Percentiles rank a stretch among this genome's conserved stretches.
Conservation (phyloP, 1,139 yeast species). For the Citeromyces hawaiiensis region DNA sequence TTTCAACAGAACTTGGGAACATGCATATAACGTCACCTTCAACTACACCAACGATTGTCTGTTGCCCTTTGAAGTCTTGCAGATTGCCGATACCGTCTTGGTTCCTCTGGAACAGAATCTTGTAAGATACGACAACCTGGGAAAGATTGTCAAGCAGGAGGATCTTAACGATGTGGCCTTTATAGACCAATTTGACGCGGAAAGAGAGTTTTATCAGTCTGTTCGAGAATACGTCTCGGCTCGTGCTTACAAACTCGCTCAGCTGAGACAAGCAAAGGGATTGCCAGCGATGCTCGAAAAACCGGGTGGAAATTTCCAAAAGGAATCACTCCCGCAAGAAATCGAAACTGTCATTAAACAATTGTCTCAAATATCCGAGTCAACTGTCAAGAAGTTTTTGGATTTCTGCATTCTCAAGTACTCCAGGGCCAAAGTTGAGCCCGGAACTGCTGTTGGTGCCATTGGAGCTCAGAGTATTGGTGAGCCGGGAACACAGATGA, state of each 20-base stretch:
- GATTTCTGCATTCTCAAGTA: conserved; percentile 73
- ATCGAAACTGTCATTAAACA: conserved; percentile 50
- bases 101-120: conserved; percentile 47
- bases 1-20: conserved; percentile 91
- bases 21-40: conserved; percentile 64
- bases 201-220: conserved; percentile 69
- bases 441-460: conserved; percentile 99
- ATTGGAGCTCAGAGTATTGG: conserved; percentile 99
- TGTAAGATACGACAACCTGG: conserved; percentile 62
- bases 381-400: conserved; percentile 54
- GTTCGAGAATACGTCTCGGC: conserved; percentile 45
- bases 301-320: conserved; percentile 30
- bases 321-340: conserved; percentile 21
- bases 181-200: conserved; percentile 78
- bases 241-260: conserved; percentile 46
- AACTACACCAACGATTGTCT: conserved; percentile 40
- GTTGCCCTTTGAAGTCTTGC: conserved; percentile 57
- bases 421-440: conserved; percentile 86
- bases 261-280: conserved; percentile 41
- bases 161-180: conserved; percentile 35
- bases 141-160: conserved; percentile 33
- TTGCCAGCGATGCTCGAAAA: conserved; percentile 28
- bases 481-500: conserved; percentile 99
- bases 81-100: conserved; percentile 40
- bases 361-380: conserved; percentile 54